Evolutionary conservation across 2,329 filamentous ascomycete species (phyloP), one percentile per base, ranked within the genome.

Genomic region (Exophiala calicioides): DNA sequence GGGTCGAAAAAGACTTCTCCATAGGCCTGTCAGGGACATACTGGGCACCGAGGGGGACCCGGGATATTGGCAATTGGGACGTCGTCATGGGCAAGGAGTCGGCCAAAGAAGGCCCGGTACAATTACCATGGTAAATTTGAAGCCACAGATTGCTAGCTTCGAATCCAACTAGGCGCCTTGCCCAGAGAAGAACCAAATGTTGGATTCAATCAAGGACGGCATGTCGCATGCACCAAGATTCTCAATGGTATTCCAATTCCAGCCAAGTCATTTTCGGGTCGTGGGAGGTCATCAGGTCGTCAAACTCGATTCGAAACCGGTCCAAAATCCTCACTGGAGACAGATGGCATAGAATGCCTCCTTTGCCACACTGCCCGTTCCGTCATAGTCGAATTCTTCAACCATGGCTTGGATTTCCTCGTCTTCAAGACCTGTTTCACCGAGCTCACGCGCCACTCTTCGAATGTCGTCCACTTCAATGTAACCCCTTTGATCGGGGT

Each of bases 381-480:
- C 91, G 63, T 95, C 88, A 56, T 96, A 78, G 72, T 98, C 93
- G 72, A 97, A 94, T 69, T 97, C 91, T 63, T 96, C 90, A 71
- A 98, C 93, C 93, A 98, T 98, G 56, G 90, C 90, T 59, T 82
- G 78, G 52, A 98, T 76, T 67, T 98, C 93, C 61, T 94, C 87
- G 63, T 98, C 91, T 59, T 93, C 88, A 58, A 98, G 76, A 9
- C 88, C 89, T 5, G 71, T 74, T 68, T 97, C 91, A 5, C 93
- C 93, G 55, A 98, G 75, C 66, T 97, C 93, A 60, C 89, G 81
- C 47, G 91, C 90, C 19, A 97, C 88, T 47, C 89, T 77, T 53
- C 89, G 77, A 69, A 98, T 72, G 71, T 97, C 93, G 50, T 93
- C 86, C 36, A 96, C 72, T 41, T 86, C 90, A 59, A 98, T 95